These are phyloP conservation scores for Podochytrium sp. DNA, from an alignment of 192 early-diverging fungal species.

Conservation along the genomic window DNA sequence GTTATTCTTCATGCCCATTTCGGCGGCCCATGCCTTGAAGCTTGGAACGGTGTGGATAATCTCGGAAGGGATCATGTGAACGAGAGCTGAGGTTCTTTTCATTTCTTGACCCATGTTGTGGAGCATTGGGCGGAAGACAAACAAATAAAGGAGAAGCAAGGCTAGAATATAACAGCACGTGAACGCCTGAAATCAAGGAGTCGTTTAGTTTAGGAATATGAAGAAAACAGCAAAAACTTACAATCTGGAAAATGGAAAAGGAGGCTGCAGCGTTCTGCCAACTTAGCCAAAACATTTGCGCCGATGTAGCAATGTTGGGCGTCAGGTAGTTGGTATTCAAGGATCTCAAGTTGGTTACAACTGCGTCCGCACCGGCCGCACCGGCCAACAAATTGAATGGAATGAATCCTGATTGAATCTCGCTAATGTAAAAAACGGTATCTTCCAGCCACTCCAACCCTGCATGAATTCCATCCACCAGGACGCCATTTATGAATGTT, in stretches of 20 bases:
- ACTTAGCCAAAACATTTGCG: neutral
- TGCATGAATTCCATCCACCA: slow-evolving; percentile 39
- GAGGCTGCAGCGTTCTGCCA: slow-evolving; percentile 6
- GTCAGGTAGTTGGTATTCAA: slow-evolving; percentile 30
- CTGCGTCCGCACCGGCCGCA: neutral
- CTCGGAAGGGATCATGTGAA: slow-evolving; percentile 49
- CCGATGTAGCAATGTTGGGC: neutral
- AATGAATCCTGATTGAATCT: neutral
- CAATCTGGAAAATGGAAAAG: slow-evolving; percentile 42
- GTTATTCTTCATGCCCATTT: slow-evolving; percentile 13
- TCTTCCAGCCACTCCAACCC: slow-evolving; percentile 27
- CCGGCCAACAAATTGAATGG: too few species aligned
- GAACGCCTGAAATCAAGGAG: neutral
- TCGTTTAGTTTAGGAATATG: neutral
- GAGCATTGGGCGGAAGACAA: slow-evolving; percentile 37
- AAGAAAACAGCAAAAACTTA: slow-evolving; percentile 13
- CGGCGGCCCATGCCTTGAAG: slow-evolving; percentile 31
- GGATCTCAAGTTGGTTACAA: slow-evolving; percentile 6
- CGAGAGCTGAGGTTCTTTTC: slow-evolving; percentile 36
- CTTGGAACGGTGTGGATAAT: slow-evolving; percentile 39
- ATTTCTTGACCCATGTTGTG: slow-evolving; percentile 34
- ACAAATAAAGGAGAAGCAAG: slow-evolving; percentile 27
- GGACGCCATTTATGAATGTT: slow-evolving; percentile 28
- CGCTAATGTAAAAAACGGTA: neutral
- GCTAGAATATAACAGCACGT: slow-evolving; percentile 33